Evolutionary conservation across 192 early-diverging fungal genomes (phyloP), one percentile per base, ranked within the genome.

Genomic region (Backusella australiensis): DNA sequence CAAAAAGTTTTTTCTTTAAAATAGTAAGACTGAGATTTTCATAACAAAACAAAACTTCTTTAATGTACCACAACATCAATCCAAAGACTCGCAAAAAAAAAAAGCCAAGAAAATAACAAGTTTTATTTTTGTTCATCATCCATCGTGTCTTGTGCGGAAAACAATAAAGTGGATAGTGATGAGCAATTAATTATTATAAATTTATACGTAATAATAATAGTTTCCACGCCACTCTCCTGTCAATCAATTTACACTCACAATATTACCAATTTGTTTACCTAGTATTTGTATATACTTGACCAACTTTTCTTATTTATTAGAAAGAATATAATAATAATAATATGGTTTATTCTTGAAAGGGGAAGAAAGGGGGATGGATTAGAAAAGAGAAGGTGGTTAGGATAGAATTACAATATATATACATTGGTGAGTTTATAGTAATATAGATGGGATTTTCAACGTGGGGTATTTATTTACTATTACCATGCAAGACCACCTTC

Each of bases 401-500:
- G 23, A 26, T 59, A 59, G 53, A 59, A 59, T 59, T 59, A 26
- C 53, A 59, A 59, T 59, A 53, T 53, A 44, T 49, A 23, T 59
- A 59, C 53, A 59, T 59, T 59, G 53, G 21, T 59, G 15, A 7
- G 52, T 21, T 59, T 26, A 59, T 59, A 53, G 52, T 53, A 53
- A 59, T 59, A 52, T 52, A 52, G 14, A 52, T 52, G 11, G 21
- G 7, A 23, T 26, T 9, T 59, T 53, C 1, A 53, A 53, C 19
- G 52, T 6, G 11, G n/a, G 21, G n/a, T 56, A 56, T 56, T 56
- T 23, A 7, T 23, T 23, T 23, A 23, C n/a, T 56, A 32, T 53
- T 80, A 80, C 78, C 69, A 76, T 42, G 68, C 75, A 53, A 80
- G 56, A 35, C 75, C 80, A 44, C 80, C 80, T 19, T 67, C 56